These are phyloP conservation scores for Didymosphaeria variabile DNA, from an alignment of 2,329 filamentous ascomycete species.

Conservation along the genomic window DNA sequence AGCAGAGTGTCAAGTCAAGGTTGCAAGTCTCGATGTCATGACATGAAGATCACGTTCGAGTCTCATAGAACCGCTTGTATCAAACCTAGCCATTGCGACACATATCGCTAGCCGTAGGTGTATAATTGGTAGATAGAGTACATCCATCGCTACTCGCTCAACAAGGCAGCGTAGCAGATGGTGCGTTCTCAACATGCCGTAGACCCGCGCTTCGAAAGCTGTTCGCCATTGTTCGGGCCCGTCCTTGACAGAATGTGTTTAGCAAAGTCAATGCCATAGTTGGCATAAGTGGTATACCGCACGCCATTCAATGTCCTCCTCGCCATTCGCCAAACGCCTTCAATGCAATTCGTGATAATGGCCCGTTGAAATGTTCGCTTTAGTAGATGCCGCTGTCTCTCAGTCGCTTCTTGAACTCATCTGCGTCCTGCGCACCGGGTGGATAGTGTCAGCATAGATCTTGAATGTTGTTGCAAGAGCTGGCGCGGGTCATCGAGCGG, in stretches of 20 bases:
- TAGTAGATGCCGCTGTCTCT: slow-evolving; percentile 43
- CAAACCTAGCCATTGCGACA: slow-evolving; percentile 43
- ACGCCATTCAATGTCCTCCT: slow-evolving; percentile 26
- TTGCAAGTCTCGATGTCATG: slow-evolving; percentile 49
- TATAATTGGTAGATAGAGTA: slow-evolving; percentile 46
- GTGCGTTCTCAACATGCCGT: slow-evolving; percentile 43
- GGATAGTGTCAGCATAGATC: slow-evolving; percentile 39
- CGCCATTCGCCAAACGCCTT: slow-evolving; percentile 29
- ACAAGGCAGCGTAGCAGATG: slow-evolving; percentile 47
- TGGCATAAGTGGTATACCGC: slow-evolving; percentile 40
- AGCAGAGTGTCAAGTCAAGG: slow-evolving; percentile 34
- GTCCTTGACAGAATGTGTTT: slow-evolving; percentile 30
- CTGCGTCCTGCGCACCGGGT: slow-evolving; percentile 37
- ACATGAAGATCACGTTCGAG: slow-evolving; percentile 51
- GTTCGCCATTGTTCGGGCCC: slow-evolving; percentile 21
- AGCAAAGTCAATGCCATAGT: slow-evolving; percentile 30
- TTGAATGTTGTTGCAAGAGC: slow-evolving; percentile 24
- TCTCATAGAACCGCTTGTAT: slow-evolving; percentile 40
- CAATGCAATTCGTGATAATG: slow-evolving; percentile 28
- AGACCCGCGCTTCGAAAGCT: slow-evolving; percentile 20
- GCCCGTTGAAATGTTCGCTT: slow-evolving; percentile 21
- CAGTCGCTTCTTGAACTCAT: slow-evolving; percentile 43
- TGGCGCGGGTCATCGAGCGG: slow-evolving; percentile 21
- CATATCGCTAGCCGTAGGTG: slow-evolving; percentile 30
- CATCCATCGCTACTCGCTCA: slow-evolving; percentile 49